phyloP scores from a whole-genome alignment of 129 eudicot genomes.

The Tagetes erecta region DNA sequence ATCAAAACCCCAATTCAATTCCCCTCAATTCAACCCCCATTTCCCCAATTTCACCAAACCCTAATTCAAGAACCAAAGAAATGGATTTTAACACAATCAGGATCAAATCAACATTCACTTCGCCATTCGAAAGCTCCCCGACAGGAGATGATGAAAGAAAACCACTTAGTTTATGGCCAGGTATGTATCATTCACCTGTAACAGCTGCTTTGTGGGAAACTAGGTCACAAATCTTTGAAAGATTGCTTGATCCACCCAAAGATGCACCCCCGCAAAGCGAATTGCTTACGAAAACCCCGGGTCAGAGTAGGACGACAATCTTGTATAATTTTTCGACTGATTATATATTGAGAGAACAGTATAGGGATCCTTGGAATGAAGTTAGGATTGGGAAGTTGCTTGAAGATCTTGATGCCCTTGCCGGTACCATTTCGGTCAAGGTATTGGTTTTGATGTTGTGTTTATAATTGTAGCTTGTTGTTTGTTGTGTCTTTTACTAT shows the following conservation, averaged over 20 bases:
- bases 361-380: constrained; percentile 99
- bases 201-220: constrained; percentile 97
- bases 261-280: constrained; percentile 91
- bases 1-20: background rate
- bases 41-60: constrained; percentile 15
- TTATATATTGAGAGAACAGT: constrained; percentile 89
- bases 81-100: constrained; percentile 55
- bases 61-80: background rate
- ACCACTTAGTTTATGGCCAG: constrained; percentile 92
- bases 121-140: constrained; percentile 56
- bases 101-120: constrained; percentile 65
- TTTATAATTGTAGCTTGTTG: background rate
- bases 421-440: constrained; percentile 96
- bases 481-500: background rate
- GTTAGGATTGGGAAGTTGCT: constrained; percentile 97
- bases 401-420: constrained; percentile 99
- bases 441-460: constrained; percentile 34
- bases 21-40: background rate
- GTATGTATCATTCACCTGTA: constrained; percentile 99
- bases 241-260: constrained; percentile 65
- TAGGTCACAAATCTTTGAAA: constrained; percentile 74
- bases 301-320: constrained; percentile 73
- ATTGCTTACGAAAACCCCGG: constrained; percentile 71
- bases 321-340: constrained; percentile 79
- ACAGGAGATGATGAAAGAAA: constrained; percentile 47